Conservation (phyloP, 805 yeast species). For the Ogataea saltuana region DNA sequence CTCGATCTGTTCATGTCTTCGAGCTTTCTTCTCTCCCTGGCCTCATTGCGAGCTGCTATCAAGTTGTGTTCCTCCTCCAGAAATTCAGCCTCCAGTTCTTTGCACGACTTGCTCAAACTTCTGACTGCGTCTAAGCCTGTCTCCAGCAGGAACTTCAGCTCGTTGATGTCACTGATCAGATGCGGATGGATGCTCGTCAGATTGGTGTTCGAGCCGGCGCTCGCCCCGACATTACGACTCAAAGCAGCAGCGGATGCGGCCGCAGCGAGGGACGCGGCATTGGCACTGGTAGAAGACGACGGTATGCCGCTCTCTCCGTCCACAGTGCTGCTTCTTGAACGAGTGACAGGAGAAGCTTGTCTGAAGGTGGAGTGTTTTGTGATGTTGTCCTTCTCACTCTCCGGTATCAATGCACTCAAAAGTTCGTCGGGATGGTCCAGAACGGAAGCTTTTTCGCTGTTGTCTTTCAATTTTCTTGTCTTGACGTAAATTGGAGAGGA, state of each 20-base stretch:
- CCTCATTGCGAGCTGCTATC: constrained; percentile 37
- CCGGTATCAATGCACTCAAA: constrained; percentile 37
- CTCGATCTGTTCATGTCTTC: constrained; percentile 44
- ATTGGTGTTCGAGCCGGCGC: constrained; percentile 3
- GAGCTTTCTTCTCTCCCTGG: constrained; percentile 40
- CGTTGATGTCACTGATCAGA: constrained; percentile 42
- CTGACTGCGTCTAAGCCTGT: constrained; percentile 44
- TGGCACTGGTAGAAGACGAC: background rate
- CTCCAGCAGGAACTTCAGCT: constrained; percentile 43
- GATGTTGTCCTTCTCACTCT: constrained; percentile 33
- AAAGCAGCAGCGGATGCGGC: background rate
- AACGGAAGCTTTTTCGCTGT: constrained; percentile 21
- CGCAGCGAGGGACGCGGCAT: background rate
- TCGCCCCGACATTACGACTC: constrained; percentile 1
- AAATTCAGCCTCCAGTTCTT: constrained; percentile 37
- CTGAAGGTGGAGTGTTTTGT: constrained; percentile 33
- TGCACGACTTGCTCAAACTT: constrained; percentile 36
- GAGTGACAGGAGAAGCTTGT: constrained; percentile 25
- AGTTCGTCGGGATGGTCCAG: constrained; percentile 42
- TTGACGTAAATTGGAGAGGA: constrained; percentile 43
- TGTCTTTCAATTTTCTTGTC: constrained; percentile 32
- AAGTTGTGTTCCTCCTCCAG: constrained; percentile 40
- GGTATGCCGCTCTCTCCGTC: constrained; percentile 21
- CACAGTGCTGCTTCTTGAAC: constrained; percentile 39
- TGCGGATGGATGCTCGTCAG: constrained; percentile 30